Conservation (phyloP, 2,329 filamentous ascomycete species). For the Cordyceps militaris region DNA sequence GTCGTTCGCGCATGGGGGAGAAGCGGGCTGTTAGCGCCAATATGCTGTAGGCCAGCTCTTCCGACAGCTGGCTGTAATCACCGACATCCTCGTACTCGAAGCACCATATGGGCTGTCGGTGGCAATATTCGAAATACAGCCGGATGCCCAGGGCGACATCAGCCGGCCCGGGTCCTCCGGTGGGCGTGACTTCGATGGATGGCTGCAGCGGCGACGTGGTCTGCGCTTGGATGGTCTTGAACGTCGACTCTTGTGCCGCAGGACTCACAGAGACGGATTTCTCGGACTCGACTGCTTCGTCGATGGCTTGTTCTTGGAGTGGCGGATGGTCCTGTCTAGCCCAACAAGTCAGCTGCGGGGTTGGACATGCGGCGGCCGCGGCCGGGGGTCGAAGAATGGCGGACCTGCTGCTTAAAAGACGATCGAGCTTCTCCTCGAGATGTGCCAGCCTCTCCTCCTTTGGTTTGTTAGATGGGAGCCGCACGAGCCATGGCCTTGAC, state of each 20-base stretch:
- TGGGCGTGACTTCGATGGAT: constrained; percentile 10
- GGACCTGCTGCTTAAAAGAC: constrained; percentile 36
- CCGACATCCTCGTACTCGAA: constrained; percentile 36
- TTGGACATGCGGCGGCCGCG: too few relatives aligned
- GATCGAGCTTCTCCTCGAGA: constrained; percentile 45
- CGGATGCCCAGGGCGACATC: constrained; percentile 30
- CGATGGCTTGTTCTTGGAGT: constrained; percentile 23
- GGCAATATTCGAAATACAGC: constrained; percentile 37
- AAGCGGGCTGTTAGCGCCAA: constrained; percentile 34
- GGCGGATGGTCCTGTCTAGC: constrained; percentile 11
- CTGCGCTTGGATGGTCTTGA: constrained; percentile 2
- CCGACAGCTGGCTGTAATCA: constrained; percentile 27
- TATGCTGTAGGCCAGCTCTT: constrained; percentile 36
- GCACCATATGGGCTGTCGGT: constrained; percentile 38
- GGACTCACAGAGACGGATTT: constrained; percentile 28
- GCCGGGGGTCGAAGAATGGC: not conserved
- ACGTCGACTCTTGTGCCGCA: constrained; percentile 19
- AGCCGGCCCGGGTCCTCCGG: constrained; percentile 23
- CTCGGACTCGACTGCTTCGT: constrained; percentile 28
- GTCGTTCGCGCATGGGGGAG: constrained; percentile 27
- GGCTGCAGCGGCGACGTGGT: constrained; percentile 16
- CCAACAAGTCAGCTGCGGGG: not conserved
- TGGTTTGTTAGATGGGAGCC: constrained; percentile 7
- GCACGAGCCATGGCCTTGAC: not conserved
- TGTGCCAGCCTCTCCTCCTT: constrained; percentile 45